Evolutionary conservation across 1,139 yeast species (phyloP).

Genomic region (Hansenula lynferdii): DNA sequence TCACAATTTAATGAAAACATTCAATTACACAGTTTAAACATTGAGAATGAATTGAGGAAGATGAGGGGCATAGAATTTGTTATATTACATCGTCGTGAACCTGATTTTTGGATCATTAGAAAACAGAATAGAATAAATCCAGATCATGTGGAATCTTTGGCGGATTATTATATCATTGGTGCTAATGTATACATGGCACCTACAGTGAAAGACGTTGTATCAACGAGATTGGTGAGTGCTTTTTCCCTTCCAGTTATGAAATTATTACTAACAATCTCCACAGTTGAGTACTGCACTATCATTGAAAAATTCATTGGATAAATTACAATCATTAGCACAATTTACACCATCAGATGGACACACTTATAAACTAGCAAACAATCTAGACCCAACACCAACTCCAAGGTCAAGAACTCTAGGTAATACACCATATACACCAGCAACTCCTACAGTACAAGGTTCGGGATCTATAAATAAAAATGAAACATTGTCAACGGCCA

Average conservation of each 20-base stretch:
- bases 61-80: slow-evolving; percentile 87
- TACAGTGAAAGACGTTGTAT: slow-evolving; percentile 45
- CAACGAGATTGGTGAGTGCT: slow-evolving; percentile 42
- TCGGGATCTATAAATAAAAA: slow-evolving; percentile 2
- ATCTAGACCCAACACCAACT: slow-evolving; percentile 4
- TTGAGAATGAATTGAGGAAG: slow-evolving; percentile 54
- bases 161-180: slow-evolving; percentile 84
- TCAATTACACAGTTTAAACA: slow-evolving; percentile 25
- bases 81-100: slow-evolving; percentile 70
- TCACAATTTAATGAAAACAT: slow-evolving; percentile 73
- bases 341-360: slow-evolving; percentile 34
- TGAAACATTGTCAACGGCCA: slow-evolving; percentile 15
- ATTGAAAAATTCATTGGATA: slow-evolving; percentile 26
- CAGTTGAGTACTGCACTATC: slow-evolving; percentile 25
- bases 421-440: slow-evolving; percentile 17
- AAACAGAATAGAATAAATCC: slow-evolving; percentile 67
- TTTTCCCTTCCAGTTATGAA: slow-evolving; percentile 7
- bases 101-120: slow-evolving; percentile 87
- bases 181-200: slow-evolving; percentile 95
- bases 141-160: slow-evolving; percentile 45
- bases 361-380: slow-evolving; percentile 22
- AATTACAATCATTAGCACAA: slow-evolving; percentile 25
- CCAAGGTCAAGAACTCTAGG: slow-evolving; percentile 17
- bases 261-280: neutral
- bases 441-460: slow-evolving; percentile 13